Evolutionary conservation across 2,329 filamentous ascomycete genomes (phyloP).

Genomic region (Venturia aucupariae): DNA sequence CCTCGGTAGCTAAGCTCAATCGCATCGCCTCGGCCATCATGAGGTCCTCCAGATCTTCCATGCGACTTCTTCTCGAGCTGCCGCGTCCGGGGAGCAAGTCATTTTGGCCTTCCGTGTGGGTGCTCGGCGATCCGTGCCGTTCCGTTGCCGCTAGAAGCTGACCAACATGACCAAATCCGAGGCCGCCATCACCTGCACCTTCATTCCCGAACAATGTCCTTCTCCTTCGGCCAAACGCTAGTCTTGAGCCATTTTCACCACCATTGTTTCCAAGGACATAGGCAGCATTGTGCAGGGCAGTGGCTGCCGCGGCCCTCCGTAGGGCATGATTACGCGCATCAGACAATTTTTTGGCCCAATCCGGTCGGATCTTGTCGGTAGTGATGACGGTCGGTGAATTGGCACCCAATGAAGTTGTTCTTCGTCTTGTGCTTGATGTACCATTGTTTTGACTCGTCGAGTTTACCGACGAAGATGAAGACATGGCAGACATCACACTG

Average conservation of each 20-base stretch:
- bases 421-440: slow-evolving; percentile 35
- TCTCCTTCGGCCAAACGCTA: slow-evolving; percentile 37
- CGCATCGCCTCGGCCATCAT: slow-evolving; percentile 98
- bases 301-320: slow-evolving; percentile 81
- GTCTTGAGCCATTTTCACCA: slow-evolving; percentile 38
- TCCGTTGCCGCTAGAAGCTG: slow-evolving; percentile 23
- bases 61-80: slow-evolving; percentile 51
- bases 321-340: slow-evolving; percentile 78
- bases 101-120: slow-evolving; percentile 20
- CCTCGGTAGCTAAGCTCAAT: slow-evolving; percentile 81
- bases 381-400: slow-evolving; percentile 80
- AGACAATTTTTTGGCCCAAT: slow-evolving; percentile 86
- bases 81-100: slow-evolving; percentile 33
- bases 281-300: slow-evolving; percentile 86
- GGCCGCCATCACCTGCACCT: slow-evolving; percentile 37
- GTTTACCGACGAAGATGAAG: slow-evolving; percentile 72
- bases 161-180: slow-evolving; percentile 25
- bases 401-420: slow-evolving; percentile 66
- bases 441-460: slow-evolving; percentile 40
- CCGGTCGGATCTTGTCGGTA: slow-evolving; percentile 83
- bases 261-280: slow-evolving; percentile 65
- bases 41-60: slow-evolving; percentile 90
- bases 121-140: slow-evolving; percentile 19
- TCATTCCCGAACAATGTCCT: slow-evolving; percentile 43
- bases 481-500: slow-evolving; percentile 62